A percentile compares a stretch with the other conserved stretches of the same genome.
phyloP scores from a whole-genome alignment of 306 rosid genomes.

The Vigna hirtella region DNA sequence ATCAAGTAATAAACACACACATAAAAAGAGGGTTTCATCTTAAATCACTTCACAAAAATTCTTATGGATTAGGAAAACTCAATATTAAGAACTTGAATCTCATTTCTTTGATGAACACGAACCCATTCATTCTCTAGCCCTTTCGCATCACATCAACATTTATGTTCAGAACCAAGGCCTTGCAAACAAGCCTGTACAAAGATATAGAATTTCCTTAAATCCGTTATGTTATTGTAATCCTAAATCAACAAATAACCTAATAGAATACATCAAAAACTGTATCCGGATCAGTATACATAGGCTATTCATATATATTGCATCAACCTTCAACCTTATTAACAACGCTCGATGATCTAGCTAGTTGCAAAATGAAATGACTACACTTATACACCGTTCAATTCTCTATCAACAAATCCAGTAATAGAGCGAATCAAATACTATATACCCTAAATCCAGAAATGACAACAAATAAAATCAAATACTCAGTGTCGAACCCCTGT shows the following conservation, averaged over 20 bases:
- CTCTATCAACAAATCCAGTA: not conserved
- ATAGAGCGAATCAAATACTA: not conserved
- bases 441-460: not conserved
- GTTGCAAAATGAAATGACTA: constrained; percentile 32
- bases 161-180: constrained; percentile 5
- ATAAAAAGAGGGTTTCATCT: constrained; percentile 24
- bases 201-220: constrained; percentile 21
- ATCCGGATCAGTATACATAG: constrained; percentile 20
- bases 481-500: constrained; percentile 2
- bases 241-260: constrained; percentile 27
- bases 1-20: not conserved
- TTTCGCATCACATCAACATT: constrained; percentile 39
- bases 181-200: constrained; percentile 21
- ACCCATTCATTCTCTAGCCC: constrained; percentile 7
- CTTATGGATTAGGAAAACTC: constrained; percentile 10
- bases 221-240: constrained; percentile 11
- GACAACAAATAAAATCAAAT: not conserved
- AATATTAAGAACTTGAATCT: constrained; percentile 32
- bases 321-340: not conserved
- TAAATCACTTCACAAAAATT: constrained; percentile 32
- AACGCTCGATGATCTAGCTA: constrained; percentile 27
- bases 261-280: constrained; percentile 15
- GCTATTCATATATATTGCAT: constrained; percentile 14
- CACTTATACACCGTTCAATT: not conserved
- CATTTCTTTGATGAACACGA: constrained; percentile 29